Percentiles rank a stretch among this genome's conserved stretches.
phyloP scores from a whole-genome alignment of 805 yeast species.

The Yarrowia osloensis region DNA sequence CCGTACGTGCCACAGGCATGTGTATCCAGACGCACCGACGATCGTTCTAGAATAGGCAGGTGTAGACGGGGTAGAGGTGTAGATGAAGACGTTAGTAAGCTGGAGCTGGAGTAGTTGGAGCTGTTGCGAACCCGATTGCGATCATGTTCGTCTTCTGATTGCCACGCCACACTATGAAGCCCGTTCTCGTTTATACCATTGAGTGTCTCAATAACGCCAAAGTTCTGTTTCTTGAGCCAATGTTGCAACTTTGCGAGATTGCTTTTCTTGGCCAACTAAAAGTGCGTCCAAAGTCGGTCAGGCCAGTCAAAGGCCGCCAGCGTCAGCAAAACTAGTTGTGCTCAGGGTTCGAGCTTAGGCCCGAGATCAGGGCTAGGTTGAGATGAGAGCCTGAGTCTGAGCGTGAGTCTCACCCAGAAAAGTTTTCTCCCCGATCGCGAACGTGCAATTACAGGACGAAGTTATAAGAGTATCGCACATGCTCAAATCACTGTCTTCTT shows the following conservation, averaged over 20 bases:
- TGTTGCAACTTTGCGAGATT: not conserved
- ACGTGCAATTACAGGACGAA: too few species aligned
- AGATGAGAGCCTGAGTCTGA: not conserved
- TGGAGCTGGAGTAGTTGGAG: too few species aligned
- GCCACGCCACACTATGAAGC: too few species aligned
- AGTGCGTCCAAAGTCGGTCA: not conserved
- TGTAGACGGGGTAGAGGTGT: not conserved
- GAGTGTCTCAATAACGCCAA: too few species aligned
- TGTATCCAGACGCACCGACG: not conserved
- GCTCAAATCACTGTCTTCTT: too few species aligned
- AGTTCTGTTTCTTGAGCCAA: not conserved
- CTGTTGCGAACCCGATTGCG: too few species aligned
- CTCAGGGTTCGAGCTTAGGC: not conserved
- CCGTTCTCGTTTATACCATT: too few species aligned
- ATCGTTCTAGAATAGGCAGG: not conserved
- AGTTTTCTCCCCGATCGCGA: too few species aligned
- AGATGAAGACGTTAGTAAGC: not conserved
- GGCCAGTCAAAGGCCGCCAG: not conserved
- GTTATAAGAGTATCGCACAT: too few species aligned
- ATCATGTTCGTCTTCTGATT: too few species aligned
- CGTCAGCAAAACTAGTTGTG: not conserved
- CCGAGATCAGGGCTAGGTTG: slow-evolving; percentile 1
- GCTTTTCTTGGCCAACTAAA: not conserved
- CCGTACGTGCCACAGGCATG: not conserved
- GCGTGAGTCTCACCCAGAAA: too few species aligned